phyloP scores from a whole-genome alignment of 257 asterid species.

The Eucommia ulmoides region DNA sequence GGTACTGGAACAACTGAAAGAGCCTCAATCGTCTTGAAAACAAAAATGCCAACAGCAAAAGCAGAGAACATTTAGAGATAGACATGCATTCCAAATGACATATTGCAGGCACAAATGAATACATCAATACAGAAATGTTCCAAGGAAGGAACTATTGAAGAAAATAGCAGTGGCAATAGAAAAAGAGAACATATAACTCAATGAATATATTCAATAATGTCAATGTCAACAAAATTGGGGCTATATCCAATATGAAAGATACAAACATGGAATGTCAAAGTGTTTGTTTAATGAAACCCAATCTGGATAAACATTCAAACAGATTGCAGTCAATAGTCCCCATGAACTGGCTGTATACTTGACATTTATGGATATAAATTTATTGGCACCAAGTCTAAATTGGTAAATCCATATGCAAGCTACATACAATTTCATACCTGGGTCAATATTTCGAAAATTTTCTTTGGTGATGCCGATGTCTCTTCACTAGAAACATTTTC shows the following conservation, averaged over 20 bases:
- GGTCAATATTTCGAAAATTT: slow-evolving; percentile 69
- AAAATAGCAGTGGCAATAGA: background rate
- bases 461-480: slow-evolving; percentile 61
- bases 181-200: background rate
- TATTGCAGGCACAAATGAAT: background rate
- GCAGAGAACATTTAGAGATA: slow-evolving; percentile 3
- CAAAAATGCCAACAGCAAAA: slow-evolving; percentile 6
- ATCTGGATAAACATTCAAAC: background rate
- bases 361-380: background rate
- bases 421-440: slow-evolving; percentile 32
- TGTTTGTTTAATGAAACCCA: background rate
- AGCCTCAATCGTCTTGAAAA: slow-evolving; percentile 70
- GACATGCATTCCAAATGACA: background rate
- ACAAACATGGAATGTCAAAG: background rate
- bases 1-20: slow-evolving; percentile 79
- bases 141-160: background rate
- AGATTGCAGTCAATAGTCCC: background rate
- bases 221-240: too few species aligned
- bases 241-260: too few species aligned
- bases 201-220: too few species aligned
- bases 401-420: background rate
- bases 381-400: background rate
- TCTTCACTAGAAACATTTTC: slow-evolving; percentile 57
- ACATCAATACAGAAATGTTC: background rate
- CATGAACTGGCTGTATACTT: background rate